Conservation (phyloP, 768 basidiomycete species). For the Mycena albidolilacea region DNA sequence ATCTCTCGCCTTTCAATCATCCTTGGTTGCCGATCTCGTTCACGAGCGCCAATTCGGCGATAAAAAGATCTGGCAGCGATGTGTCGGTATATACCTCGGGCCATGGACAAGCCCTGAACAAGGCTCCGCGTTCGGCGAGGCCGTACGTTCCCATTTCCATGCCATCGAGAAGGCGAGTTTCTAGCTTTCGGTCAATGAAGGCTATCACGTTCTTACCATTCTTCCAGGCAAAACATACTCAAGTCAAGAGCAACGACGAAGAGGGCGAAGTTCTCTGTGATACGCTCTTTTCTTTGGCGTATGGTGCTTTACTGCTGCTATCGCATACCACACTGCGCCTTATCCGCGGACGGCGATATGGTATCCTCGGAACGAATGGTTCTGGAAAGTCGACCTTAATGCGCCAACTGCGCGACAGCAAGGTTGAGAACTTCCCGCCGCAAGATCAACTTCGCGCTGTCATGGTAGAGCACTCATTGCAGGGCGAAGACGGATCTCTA, state of each 20-base stretch:
- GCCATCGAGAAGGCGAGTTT: slow-evolving; percentile 77
- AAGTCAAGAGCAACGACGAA: slow-evolving; percentile 59
- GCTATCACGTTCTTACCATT: slow-evolving; percentile 23
- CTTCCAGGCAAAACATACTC: slow-evolving; percentile 71
- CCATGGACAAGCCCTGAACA: slow-evolving; percentile 77
- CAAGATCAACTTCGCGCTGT: slow-evolving; percentile 89
- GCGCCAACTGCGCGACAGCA: slow-evolving; percentile 95
- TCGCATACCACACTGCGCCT: slow-evolving; percentile 95
- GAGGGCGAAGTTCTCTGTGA: slow-evolving; percentile 93
- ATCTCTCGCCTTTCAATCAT: slow-evolving; percentile 80
- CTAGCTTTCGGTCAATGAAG: slow-evolving; percentile 17
- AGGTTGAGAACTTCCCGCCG: slow-evolving; percentile 96
- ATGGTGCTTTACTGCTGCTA: slow-evolving; percentile 93
- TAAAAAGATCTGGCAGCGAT: slow-evolving; percentile 73
- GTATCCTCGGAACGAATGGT: slow-evolving; percentile 96
- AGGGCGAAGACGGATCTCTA: slow-evolving; percentile 90
- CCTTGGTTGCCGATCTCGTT: slow-evolving; percentile 84
- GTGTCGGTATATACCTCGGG: slow-evolving; percentile 78
- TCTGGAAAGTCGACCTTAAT: slow-evolving; percentile 96
- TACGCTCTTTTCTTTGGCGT: slow-evolving; percentile 95
- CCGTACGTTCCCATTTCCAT: slow-evolving; percentile 79
- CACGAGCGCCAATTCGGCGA: slow-evolving; percentile 70
- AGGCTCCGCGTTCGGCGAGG: slow-evolving; percentile 68
- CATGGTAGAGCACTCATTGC: slow-evolving; percentile 98
- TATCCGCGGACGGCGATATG: slow-evolving; percentile 92